A percentile compares a stretch with the other conserved stretches of the same genome.
Conservation (phyloP, 148 eudicot species). For the Diospyros lotus region DNA sequence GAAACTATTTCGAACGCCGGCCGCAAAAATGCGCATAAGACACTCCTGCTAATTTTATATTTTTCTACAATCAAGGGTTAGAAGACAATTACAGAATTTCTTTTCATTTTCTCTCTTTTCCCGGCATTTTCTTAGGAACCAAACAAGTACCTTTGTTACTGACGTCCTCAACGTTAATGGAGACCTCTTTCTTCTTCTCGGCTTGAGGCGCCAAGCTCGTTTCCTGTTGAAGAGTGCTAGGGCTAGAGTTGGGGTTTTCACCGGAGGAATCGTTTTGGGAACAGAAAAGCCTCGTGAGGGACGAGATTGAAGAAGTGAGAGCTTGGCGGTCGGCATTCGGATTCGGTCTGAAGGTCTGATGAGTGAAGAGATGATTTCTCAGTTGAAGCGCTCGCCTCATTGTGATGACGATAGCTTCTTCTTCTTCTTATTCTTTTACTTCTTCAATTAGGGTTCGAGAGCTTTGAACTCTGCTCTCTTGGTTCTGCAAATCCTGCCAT, state of each 20-base stretch:
- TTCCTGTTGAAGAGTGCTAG: slow-evolving; percentile 20
- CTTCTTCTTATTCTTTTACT: too few relatives aligned
- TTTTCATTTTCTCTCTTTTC: not conserved
- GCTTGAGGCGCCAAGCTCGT: slow-evolving; percentile 12
- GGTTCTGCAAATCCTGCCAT: too few relatives aligned
- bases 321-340: slow-evolving; percentile 11
- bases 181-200: slow-evolving; percentile 21
- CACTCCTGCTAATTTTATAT: not conserved
- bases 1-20: not conserved
- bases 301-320: slow-evolving; percentile 11
- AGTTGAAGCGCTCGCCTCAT: too few relatives aligned
- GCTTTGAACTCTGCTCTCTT: too few relatives aligned
- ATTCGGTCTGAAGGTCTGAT: slow-evolving; percentile 16
- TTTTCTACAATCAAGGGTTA: not conserved
- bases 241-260: slow-evolving; percentile 22
- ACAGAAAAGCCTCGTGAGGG: slow-evolving; percentile 35
- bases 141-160: slow-evolving; percentile 38
- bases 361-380: too few relatives aligned
- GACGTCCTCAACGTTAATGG: slow-evolving; percentile 40
- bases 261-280: slow-evolving; percentile 35
- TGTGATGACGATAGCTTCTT: too few relatives aligned
- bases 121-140: not conserved
- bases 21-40: not conserved
- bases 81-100: not conserved
- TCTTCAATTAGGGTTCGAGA: too few relatives aligned